Evolutionary conservation across 2,329 filamentous ascomycete species (phyloP).

Genomic region (Fusarium mundagurra): DNA sequence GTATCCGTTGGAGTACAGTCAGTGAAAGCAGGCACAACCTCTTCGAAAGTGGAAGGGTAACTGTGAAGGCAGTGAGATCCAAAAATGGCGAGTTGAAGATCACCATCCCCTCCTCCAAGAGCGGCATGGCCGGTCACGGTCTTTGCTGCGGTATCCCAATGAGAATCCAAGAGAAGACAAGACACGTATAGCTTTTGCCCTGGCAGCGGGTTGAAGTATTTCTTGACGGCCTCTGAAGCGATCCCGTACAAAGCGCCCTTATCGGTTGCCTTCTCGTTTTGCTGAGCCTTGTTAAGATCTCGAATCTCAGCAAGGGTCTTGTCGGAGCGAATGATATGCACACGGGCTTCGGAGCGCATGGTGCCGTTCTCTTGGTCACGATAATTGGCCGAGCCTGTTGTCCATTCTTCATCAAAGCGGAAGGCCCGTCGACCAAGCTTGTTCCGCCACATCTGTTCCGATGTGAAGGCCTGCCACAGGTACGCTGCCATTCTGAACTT

Average conservation of each 20-base stretch:
- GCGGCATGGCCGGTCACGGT: slow-evolving; percentile 84
- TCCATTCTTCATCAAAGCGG: slow-evolving; percentile 95
- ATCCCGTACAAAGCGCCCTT: slow-evolving; percentile 81
- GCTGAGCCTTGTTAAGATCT: slow-evolving; percentile 80
- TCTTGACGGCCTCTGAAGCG: slow-evolving; percentile 79
- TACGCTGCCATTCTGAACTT: slow-evolving; percentile 97
- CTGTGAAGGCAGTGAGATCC: slow-evolving; percentile 92
- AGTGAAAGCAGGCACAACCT: slow-evolving; percentile 86
- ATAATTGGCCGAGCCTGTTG: slow-evolving; percentile 79
- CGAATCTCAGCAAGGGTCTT: slow-evolving; percentile 88
- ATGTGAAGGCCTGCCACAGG: slow-evolving; percentile 96
- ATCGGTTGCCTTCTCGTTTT: slow-evolving; percentile 74
- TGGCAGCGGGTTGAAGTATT: slow-evolving; percentile 77
- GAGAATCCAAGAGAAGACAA: slow-evolving; percentile 84
- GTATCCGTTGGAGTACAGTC: slow-evolving; percentile 92
- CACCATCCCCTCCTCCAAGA: slow-evolving; percentile 77
- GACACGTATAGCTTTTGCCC: slow-evolving; percentile 92
- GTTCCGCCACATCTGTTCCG: slow-evolving; percentile 94
- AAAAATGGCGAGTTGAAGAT: slow-evolving; percentile 86
- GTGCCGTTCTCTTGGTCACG: slow-evolving; percentile 75
- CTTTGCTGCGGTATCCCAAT: slow-evolving; percentile 80
- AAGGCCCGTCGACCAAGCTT: slow-evolving; percentile 87
- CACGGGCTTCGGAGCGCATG: slow-evolving; percentile 89
- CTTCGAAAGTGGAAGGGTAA: slow-evolving; percentile 89
- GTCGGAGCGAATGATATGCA: slow-evolving; percentile 84